These are phyloP conservation scores for Pseudogymnoascus sp. DNA, from an alignment of 2,329 filamentous ascomycete species.

Conservation along the genomic window DNA sequence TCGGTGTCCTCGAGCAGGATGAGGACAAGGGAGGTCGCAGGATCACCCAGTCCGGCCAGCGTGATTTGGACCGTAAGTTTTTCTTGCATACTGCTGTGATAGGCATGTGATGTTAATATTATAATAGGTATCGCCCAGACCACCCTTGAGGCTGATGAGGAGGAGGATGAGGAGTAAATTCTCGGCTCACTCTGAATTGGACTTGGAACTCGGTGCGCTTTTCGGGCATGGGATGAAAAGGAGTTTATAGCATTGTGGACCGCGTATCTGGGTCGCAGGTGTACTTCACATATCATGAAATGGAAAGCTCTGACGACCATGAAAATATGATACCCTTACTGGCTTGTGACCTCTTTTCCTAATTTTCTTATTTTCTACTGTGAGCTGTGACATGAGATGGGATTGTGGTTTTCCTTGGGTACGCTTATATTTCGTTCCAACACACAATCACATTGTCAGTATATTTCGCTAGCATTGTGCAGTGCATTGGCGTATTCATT, in stretches of 20 bases:
- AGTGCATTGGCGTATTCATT: neutral
- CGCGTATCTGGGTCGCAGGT: conserved; percentile 2
- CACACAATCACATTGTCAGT: neutral
- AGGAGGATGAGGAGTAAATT: conserved; percentile 47
- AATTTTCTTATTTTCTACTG: neutral
- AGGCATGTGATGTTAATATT: neutral
- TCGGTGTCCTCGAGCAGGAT: conserved; percentile 93
- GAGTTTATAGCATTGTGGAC: conserved; percentile 7
- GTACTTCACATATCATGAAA: conserved; percentile 9
- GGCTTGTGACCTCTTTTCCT: neutral
- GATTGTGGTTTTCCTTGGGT: neutral
- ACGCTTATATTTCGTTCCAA: neutral
- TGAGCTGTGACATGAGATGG: neutral
- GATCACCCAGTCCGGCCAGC: conserved; percentile 96
- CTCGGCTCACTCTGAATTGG: conserved; percentile 4
- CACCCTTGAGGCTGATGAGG: conserved; percentile 64
- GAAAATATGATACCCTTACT: conserved; percentile 6
- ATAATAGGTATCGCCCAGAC: conserved; percentile 65
- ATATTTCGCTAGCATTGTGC: neutral
- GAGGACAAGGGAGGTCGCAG: conserved; percentile 98
- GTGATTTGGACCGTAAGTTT: conserved; percentile 83
- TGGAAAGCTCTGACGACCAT: conserved; percentile 8
- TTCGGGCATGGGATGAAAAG: conserved; percentile 8
- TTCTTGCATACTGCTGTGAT: neutral
- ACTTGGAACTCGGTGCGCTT: conserved; percentile 7